These are phyloP conservation scores for Monilinia laxa DNA, from an alignment of 2,329 filamentous ascomycete genomes.

Conservation along the genomic window DNA sequence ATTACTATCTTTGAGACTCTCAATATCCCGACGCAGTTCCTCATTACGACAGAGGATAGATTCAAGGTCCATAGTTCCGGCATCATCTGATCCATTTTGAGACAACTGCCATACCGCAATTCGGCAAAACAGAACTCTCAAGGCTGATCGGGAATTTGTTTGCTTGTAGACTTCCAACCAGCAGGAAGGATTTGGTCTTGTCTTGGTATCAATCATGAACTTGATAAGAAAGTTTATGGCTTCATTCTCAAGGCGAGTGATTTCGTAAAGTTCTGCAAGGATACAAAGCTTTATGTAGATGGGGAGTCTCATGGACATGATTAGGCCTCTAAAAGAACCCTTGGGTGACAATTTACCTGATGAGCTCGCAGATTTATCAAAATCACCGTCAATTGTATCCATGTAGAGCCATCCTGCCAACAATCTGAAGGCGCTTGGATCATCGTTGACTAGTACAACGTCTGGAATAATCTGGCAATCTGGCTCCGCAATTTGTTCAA, in stretches of 20 bases:
- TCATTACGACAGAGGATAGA: background rate
- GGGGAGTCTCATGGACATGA: constrained; percentile 3
- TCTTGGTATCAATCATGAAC: constrained; percentile 8
- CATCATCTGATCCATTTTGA: background rate
- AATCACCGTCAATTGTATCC: background rate
- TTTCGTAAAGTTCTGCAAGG: background rate
- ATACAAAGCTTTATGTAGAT: background rate
- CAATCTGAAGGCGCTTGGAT: background rate
- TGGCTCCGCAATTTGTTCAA: background rate
- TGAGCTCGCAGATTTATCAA: background rate
- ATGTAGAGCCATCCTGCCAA: constrained; percentile 5
- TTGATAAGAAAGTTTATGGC: background rate
- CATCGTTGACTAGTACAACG: background rate
- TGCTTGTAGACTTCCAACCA: constrained; percentile 10
- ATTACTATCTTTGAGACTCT: background rate
- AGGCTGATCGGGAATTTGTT: background rate
- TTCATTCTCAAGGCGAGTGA: background rate
- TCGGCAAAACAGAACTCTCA: constrained; percentile 1
- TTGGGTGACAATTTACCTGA: background rate
- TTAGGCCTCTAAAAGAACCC: background rate
- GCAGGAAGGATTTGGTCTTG: constrained; percentile 4
- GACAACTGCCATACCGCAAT: constrained; percentile 9
- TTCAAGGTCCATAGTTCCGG: background rate
- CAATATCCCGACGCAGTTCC: background rate
- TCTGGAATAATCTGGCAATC: background rate